These are phyloP conservation scores for Aspergillus puulaauensis DNA, from an alignment of 2,329 filamentous ascomycete genomes.

Conservation along the genomic window DNA sequence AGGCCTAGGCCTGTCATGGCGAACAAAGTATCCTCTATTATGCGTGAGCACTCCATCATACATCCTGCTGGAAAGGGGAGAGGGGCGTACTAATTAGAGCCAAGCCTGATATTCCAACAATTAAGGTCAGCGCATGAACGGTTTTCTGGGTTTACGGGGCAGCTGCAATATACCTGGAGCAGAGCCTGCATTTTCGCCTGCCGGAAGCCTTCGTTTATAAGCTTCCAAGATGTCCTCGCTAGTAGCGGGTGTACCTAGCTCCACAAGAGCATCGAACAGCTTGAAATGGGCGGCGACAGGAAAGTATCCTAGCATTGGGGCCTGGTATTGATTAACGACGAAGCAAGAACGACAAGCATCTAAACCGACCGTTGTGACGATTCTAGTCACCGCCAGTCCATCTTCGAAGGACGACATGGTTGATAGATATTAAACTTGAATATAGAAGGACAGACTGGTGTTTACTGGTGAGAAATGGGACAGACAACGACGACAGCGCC, in stretches of 20 bases:
- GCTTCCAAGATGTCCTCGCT: slow-evolving; percentile 26
- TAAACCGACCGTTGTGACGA: not conserved
- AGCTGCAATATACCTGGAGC: not conserved
- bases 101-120: not conserved
- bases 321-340: slow-evolving; percentile 15
- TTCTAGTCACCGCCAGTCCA: not conserved
- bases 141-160: not conserved
- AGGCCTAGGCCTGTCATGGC: slow-evolving; percentile 38
- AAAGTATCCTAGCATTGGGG: slow-evolving; percentile 35
- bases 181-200: not conserved
- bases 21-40: slow-evolving; percentile 35
- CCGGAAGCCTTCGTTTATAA: slow-evolving; percentile 13
- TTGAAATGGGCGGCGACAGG: slow-evolving; percentile 39
- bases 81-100: not conserved
- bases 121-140: not conserved
- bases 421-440: not conserved
- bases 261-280: slow-evolving; percentile 30
- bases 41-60: not conserved
- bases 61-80: too few species aligned
- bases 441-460: not conserved
- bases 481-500: too few species aligned
- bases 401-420: not conserved
- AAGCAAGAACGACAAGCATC: not conserved
- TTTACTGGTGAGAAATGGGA: too few species aligned
- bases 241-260: slow-evolving; percentile 22